A percentile compares a stretch with the other conserved stretches of the same genome.
Evolutionary conservation across 1,284 basidiomycete genomes (phyloP).

Genomic region (Chalciporus sp.): DNA sequence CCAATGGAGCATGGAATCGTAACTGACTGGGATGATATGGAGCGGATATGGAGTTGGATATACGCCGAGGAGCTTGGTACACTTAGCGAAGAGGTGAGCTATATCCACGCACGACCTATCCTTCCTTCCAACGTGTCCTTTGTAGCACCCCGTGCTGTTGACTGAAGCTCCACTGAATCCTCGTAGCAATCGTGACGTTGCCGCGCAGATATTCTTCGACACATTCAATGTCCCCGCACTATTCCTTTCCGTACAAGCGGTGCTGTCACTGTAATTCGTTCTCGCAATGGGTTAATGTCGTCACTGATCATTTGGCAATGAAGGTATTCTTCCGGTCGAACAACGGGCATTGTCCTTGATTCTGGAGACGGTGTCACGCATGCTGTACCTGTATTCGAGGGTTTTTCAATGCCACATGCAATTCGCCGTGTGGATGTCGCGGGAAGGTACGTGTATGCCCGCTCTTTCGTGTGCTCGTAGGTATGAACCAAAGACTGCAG

Average conservation of each 20-base stretch:
- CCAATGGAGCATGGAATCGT: constrained; percentile 97
- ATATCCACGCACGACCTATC: neutral
- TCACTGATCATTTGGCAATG: constrained; percentile 17
- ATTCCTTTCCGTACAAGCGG: constrained; percentile 97
- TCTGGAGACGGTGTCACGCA: constrained; percentile 99
- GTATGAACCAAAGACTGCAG: constrained; percentile 43
- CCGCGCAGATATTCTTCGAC: constrained; percentile 98
- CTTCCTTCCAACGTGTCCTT: constrained; percentile 18
- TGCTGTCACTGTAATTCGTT: constrained; percentile 83
- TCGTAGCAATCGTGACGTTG: constrained; percentile 89
- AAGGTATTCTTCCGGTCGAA: constrained; percentile 98
- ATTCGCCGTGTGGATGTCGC: constrained; percentile 96
- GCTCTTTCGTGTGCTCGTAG: constrained; percentile 8
- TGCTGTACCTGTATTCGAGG: constrained; percentile 98
- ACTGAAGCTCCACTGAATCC: constrained; percentile 97
- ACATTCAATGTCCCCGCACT: constrained; percentile 99
- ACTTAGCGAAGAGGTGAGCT: constrained; percentile 88
- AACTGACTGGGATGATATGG: constrained; percentile 99
- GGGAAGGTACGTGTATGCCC: constrained; percentile 64
- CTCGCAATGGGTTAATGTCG: neutral
- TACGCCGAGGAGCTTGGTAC: constrained; percentile 95
- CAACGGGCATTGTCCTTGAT: constrained; percentile 97
- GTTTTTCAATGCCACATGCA: constrained; percentile 98
- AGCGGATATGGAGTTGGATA: constrained; percentile 96
- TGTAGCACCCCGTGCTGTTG: constrained; percentile 91